Evolutionary conservation across 148 eudicot species (phyloP).

Genomic region (Vaccinium myrtillus): DNA sequence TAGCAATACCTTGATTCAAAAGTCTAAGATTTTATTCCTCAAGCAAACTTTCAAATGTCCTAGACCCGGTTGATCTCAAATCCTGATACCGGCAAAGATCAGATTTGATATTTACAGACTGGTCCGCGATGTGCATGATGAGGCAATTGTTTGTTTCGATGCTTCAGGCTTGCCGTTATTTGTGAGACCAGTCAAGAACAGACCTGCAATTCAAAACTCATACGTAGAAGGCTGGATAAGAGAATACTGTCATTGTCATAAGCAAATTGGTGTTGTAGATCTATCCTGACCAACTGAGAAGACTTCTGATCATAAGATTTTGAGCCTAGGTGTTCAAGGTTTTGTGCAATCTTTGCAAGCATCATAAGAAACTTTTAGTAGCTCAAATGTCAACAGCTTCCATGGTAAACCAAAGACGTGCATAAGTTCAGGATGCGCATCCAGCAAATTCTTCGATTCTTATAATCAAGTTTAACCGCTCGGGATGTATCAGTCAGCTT

Average conservation of each 20-base stretch:
- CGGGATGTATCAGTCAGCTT: background rate
- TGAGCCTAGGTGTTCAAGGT: background rate
- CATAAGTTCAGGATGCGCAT: background rate
- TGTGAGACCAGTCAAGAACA: background rate
- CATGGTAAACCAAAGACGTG: background rate
- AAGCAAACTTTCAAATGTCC: background rate
- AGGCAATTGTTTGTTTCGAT: background rate
- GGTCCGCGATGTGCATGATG: background rate
- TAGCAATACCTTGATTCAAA: background rate
- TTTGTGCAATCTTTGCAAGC: background rate
- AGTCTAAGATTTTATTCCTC: background rate
- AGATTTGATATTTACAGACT: background rate
- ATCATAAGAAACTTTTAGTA: background rate
- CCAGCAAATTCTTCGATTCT: background rate
- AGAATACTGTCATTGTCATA: background rate
- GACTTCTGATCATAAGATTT: background rate
- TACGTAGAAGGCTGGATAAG: background rate
- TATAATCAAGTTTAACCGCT: background rate
- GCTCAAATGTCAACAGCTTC: background rate
- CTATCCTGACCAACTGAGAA: background rate
- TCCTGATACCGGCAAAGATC: background rate
- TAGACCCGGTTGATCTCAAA: background rate
- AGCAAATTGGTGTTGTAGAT: conserved; percentile 2
- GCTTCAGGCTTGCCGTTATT: background rate
- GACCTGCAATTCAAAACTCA: background rate